phyloP scores from a whole-genome alignment of 345 rosid genomes.

The Eutrema japonicum region DNA sequence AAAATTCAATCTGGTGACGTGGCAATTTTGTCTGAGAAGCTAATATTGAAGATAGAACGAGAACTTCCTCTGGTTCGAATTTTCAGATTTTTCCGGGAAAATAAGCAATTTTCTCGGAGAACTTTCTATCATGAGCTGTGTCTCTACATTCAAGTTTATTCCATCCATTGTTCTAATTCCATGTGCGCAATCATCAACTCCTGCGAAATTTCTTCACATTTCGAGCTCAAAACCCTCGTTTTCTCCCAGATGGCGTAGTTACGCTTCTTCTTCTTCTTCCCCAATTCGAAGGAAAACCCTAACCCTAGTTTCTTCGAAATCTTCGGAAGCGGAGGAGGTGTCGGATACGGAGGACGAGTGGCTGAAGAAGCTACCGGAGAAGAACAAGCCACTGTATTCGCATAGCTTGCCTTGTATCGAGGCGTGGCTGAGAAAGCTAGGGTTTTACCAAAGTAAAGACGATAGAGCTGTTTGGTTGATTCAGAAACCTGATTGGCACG shows the following conservation, averaged over 20 bases:
- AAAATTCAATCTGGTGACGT: conserved; percentile 29
- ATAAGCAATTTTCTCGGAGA: conserved; percentile 20
- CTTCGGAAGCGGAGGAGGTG: conserved; percentile 65
- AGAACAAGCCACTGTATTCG: conserved; percentile 81
- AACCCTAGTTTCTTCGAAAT: conserved; percentile 49
- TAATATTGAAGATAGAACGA: conserved; percentile 41
- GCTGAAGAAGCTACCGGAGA: conserved; percentile 80
- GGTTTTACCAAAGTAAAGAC: conserved; percentile 74
- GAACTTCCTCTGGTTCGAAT: conserved; percentile 23
- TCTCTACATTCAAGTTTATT: conserved; percentile 44
- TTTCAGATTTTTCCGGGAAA: conserved; percentile 25
- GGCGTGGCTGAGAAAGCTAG: conserved; percentile 77
- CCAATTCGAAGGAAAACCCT: conserved; percentile 33
- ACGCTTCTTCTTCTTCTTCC: conserved; percentile 17
- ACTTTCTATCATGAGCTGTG: conserved; percentile 49
- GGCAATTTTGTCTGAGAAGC: conserved; percentile 14
- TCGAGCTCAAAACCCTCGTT: conserved; percentile 24
- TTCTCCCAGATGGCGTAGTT: conserved; percentile 37
- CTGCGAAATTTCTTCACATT: conserved; percentile 37
- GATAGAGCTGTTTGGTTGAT: conserved; percentile 80
- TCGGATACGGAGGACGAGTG: conserved; percentile 71
- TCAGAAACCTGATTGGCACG: conserved; percentile 88
- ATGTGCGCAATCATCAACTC: conserved; percentile 9
- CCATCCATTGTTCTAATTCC: conserved; percentile 16
- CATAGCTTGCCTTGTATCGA: conserved; percentile 95